Base-by-base conservation (phyloP, 1,139 yeast species). In the Yamadazyma atmosphaerica region DNA sequence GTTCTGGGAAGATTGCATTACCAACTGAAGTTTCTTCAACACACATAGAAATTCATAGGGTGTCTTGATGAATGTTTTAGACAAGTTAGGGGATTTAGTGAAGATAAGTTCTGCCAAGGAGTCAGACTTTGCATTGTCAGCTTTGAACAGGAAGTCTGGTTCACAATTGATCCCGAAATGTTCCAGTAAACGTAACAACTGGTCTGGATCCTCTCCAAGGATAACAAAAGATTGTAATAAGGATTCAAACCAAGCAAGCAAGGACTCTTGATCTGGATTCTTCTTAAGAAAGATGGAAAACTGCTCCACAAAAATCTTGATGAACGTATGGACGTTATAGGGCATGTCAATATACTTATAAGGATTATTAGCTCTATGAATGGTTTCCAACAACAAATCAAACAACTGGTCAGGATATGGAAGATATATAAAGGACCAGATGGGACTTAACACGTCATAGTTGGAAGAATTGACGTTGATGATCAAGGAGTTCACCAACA, bases 271-370 rank as follows among this genome's bases (percentile, higher is more conserved):
- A 15, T 32, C 29, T 3, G 19, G 19, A n/a, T 4, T n/a, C 28
- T 40, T 43, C 9, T 38, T 36, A 16, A 38, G 29, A 16, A 31
- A 42, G 9, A 41, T 15, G 3, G 45, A 38, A 40, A 83, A 77
- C 57, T 90, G 98, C 48, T 90, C 97, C 35, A 80, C 59, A 4
- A 88, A 54, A 0, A 85, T 79, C 31, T 85, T 74, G 2, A 79
- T 55, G 42, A 88, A 79, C 0, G 94, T 84, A 51, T 95, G 86
- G 12, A 83, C 45, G 6, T 56, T 50, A 36, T 75, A 77, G 1
- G 86, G 71, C 42, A 70, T 54, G 54, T 90, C 98, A 38, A 87
- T 74, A 50, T 88, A 90, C 55, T 86, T 88, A 61, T 84, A 92
- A 0, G 97, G 97, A 1, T 87, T 64, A 43, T 79, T 74, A 38